A percentile compares a stretch with the other conserved stretches of the same genome.
These are phyloP conservation scores for Pseudogymnoascus verrucosus DNA, from an alignment of 2,329 filamentous ascomycete species.

Conservation along the genomic window DNA sequence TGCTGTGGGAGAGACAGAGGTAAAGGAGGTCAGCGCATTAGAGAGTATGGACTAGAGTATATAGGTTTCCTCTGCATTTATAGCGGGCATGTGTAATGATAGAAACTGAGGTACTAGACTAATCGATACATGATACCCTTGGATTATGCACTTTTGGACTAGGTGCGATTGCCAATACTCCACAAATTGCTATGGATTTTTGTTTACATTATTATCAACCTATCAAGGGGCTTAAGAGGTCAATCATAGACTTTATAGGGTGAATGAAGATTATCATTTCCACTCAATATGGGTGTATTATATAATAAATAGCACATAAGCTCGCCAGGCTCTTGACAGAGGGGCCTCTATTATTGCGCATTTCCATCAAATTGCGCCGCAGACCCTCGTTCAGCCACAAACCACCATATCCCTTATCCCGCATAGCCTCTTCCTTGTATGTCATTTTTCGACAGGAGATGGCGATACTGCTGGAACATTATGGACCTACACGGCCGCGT, in stretches of 20 bases:
- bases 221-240: neutral
- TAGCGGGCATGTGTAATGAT: constrained; percentile 5
- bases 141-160: neutral
- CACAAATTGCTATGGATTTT: neutral
- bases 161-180: neutral
- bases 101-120: neutral
- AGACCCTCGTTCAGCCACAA: neutral
- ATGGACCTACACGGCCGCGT: neutral
- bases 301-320: neutral
- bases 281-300: neutral
- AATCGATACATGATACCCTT: constrained; percentile 9
- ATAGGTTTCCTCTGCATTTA: neutral
- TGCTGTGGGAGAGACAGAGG: constrained; percentile 40
- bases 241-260: neutral
- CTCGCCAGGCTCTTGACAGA: neutral
- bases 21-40: constrained; percentile 35
- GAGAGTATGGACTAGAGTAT: constrained; percentile 51
- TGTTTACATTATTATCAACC: neutral
- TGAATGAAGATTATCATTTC: neutral
- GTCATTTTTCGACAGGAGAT: neutral
- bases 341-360: neutral
- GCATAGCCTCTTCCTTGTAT: neutral
- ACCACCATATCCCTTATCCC: neutral
- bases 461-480: neutral
- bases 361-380: neutral